Conservation (phyloP, 164 flowering plant species). For the Aristolochia fimbriata region DNA sequence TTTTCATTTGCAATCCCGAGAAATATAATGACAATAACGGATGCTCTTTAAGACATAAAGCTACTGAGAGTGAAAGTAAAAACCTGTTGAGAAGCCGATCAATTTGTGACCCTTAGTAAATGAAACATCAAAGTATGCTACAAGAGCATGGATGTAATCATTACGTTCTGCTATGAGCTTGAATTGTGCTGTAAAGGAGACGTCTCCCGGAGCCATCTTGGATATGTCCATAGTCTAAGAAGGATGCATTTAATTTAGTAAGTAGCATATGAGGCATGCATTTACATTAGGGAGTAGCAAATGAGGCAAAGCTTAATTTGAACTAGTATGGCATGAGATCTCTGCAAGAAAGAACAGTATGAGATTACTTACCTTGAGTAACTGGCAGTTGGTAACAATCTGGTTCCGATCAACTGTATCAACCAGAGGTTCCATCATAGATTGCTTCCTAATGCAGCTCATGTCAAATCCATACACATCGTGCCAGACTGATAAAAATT, state of each 20-base stretch:
- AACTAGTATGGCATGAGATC: not conserved
- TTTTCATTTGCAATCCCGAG: no score
- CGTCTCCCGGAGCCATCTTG: slow-evolving; percentile 87
- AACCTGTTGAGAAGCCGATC: slow-evolving; percentile 95
- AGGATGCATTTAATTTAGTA: not conserved
- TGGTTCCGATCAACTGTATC: slow-evolving; percentile 93
- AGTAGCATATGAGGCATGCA: not conserved
- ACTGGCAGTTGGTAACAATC: slow-evolving; percentile 78
- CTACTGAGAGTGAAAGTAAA: not conserved
- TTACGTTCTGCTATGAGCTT: slow-evolving; percentile 87
- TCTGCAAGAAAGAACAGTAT: no score
- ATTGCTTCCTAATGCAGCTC: slow-evolving; percentile 93
- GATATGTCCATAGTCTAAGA: slow-evolving; percentile 93
- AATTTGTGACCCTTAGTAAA: slow-evolving; percentile 85
- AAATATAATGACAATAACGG: no score
- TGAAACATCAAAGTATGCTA: slow-evolving; percentile 92
- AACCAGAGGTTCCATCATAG: slow-evolving; percentile 93
- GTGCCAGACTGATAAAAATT: slow-evolving; percentile 68
- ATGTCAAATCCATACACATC: slow-evolving; percentile 93
- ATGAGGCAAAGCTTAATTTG: not conserved
- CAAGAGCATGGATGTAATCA: slow-evolving; percentile 94
- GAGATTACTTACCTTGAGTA: slow-evolving; percentile 55
- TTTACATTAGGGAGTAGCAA: not conserved
- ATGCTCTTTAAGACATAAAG: not conserved
- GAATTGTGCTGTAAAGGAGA: slow-evolving; percentile 87